These are phyloP conservation scores for Fusarium sp. DNA, from an alignment of 2,329 filamentous ascomycete genomes.

Conservation along the genomic window DNA sequence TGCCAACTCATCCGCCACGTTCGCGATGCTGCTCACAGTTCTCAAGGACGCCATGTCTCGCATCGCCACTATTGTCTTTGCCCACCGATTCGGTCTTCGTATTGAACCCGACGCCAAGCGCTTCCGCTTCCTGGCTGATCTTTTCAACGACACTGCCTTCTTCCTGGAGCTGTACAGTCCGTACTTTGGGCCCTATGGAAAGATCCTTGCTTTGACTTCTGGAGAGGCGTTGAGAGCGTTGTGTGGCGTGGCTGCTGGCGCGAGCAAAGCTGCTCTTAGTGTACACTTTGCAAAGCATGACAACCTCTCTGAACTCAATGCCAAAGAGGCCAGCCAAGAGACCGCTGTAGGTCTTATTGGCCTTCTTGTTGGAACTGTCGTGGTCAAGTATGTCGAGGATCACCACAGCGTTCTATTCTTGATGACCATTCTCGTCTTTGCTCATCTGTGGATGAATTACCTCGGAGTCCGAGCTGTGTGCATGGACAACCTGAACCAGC, in stretches of 20 bases:
- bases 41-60: constrained; percentile 84
- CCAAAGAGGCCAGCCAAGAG: constrained; percentile 94
- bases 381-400: constrained; percentile 79
- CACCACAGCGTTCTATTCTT: constrained; percentile 76
- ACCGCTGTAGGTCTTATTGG: constrained; percentile 90
- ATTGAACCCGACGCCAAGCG: constrained; percentile 92
- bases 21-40: constrained; percentile 83
- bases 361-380: constrained; percentile 83
- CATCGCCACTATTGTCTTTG: constrained; percentile 86
- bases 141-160: constrained; percentile 89
- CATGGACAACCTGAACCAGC: constrained; percentile 85
- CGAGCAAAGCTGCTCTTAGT: constrained; percentile 88
- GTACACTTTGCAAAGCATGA: constrained; percentile 89
- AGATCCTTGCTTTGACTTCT: constrained; percentile 59
- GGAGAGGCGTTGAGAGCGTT: constrained; percentile 66
- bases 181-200: constrained; percentile 66
- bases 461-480: constrained; percentile 83
- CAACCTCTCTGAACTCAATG: constrained; percentile 92
- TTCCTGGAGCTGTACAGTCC: constrained; percentile 87
- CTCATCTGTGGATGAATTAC: constrained; percentile 88
- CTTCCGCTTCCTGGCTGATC: constrained; percentile 85
- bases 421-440: constrained; percentile 74
- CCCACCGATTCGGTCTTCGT: constrained; percentile 80
- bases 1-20: constrained; percentile 79
- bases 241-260: constrained; percentile 90